phyloP scores from a whole-genome alignment of 306 rosid species.

The Rosa lucieae region DNA sequence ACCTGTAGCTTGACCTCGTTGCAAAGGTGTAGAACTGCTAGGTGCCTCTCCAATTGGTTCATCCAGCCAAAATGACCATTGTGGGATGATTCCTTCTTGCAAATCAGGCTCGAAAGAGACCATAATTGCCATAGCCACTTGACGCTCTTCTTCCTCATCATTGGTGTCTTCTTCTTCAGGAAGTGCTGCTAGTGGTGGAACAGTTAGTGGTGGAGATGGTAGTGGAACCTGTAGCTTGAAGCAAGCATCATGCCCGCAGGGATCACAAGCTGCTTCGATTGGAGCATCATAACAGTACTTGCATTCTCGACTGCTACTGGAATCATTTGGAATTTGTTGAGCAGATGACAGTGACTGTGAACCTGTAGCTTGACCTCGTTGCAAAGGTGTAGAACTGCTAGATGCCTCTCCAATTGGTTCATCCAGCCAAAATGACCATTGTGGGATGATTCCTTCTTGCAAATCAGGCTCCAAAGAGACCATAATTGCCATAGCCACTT shows the following conservation, averaged over 20 bases:
- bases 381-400: not conserved
- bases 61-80: not conserved
- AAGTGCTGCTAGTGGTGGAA: no score
- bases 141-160: not conserved
- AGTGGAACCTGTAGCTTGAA: not conserved
- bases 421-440: not conserved
- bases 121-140: not conserved
- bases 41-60: not conserved
- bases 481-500: not conserved
- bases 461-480: slow-evolving; percentile 1
- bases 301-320: not conserved
- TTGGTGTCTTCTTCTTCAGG: no score
- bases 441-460: not conserved
- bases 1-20: not conserved
- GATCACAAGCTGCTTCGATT: not conserved
- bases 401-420: not conserved
- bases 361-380: not conserved
- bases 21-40: not conserved
- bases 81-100: not conserved
- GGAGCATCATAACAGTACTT: not conserved
- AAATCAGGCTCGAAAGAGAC: not conserved
- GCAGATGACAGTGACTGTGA: not conserved
- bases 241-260: not conserved
- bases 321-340: not conserved
- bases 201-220: no score